Base-by-base conservation (phyloP, 2,329 filamentous ascomycete genomes). In the Diplodia sapinea region DNA sequence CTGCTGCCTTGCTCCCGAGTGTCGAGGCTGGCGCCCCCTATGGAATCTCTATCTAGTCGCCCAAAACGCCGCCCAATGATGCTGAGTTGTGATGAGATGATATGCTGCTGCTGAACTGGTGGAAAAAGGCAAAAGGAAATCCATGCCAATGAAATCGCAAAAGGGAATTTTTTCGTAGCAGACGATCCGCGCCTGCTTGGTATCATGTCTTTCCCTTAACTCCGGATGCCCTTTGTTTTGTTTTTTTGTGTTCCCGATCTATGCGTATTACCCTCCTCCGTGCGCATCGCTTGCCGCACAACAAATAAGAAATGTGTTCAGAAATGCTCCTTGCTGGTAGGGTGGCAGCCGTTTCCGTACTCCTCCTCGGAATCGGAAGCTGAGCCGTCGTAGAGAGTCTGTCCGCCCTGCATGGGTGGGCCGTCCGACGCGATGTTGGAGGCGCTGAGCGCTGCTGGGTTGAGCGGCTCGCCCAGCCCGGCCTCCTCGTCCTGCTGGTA, bases 401-500 rank as follows among this genome's bases (percentile, higher is more conserved):
- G 49, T 12, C 61, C 66, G 38, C 43, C 66, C n/a, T 68, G 50
- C 50, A 66, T 50, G 29, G 64, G 64, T 8, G 51, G 49, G 31
- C 57, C 66, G 50, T 68, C 51, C 2, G 23, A n/a, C 8, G 49
- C 51, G 23, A 56, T 56, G 66, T 68, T 64, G 57, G 57, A 68
- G 3, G 59, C 66, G 52, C 51, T 57, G 38, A 66, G 64, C n/a
- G 64, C 64, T 2, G 40, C 51, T 20, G 71, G 29, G 63, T 68
- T 65, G 50, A 66, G 68, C 52, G 68, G 63, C 65, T 74, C 73
- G 13, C 73, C 71, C 54, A 78, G 67, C 13, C 72, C 70, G 23
- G 59, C 68, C 67, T 75, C 74, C 71, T 78, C 77, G 67, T 78
- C 77, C 26, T 56, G 29, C 36, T 70, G 61, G 29, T 76, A 75